Base-by-base conservation (phyloP, 2,329 filamentous ascomycete genomes). In the Biscogniauxia mediterranea region DNA sequence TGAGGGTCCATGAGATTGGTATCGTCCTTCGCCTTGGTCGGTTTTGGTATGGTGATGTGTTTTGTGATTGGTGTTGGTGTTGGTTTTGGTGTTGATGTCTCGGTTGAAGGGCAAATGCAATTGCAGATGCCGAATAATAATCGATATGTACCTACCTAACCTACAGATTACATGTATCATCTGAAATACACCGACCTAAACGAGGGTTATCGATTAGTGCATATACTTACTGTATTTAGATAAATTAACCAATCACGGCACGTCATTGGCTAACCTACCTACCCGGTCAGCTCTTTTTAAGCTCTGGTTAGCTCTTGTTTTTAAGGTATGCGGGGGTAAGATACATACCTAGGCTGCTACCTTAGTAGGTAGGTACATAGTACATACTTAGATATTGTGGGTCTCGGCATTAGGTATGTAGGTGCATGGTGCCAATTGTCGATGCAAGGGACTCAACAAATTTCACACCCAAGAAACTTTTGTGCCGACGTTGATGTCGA, bases 1-100 rank as follows among this genome's bases (percentile, higher is more conserved):
- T 54, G 50, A 46, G 52, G 55, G 56, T 49, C 64, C 66, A 63
- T 64, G 28, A 51, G 46, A 42, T 20, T n/a, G 3, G 23, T 32
- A 54, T 28, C 25, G 52, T 28, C 23, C 23, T 23, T 23, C 23
- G 23, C 5, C 23, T 23, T 23, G 23, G 15, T 54, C 13, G 38
- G 17, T 11, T 46, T 28, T 46, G 6, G 13, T 46, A 46, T 46
- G 13, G 38, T 38, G 38, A 17, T n/a, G 11, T n/a, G 2, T 46
- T 15, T 15, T 17, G 13, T n/a, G 2, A 5, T n/a, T n/a, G 15
- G 2, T 15, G 38, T 46, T 46, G 13, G 6, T 46, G 11, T 32
- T 32, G 38, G 32, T 38, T 3, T 4, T 2, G 32, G 6, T 46
- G 38, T 46, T 46, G 28, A 2, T 32, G 38, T 46, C 3, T 46